phyloP scores from a whole-genome alignment of 2,329 filamentous ascomycete species.

The Trichoderma citrinoviride region DNA sequence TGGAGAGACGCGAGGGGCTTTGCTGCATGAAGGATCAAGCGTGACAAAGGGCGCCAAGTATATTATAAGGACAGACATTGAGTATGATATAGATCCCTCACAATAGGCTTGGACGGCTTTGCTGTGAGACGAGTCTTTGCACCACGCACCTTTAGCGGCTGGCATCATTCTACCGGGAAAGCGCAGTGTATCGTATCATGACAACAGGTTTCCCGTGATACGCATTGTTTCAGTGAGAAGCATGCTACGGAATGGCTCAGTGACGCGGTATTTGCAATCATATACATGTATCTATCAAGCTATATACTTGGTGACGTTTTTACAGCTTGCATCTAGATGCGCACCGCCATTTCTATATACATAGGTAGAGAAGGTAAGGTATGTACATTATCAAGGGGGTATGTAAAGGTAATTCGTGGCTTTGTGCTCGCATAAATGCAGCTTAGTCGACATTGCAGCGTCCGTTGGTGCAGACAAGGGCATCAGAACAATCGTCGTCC shows the following conservation, averaged over 20 bases:
- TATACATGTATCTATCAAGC: neutral
- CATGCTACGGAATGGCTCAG: neutral
- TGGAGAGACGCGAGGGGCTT: slow-evolving; percentile 61
- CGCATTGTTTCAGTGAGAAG: no score
- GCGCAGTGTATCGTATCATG: no score
- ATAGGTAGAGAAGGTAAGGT: neutral
- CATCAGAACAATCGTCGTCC: slow-evolving; percentile 1
- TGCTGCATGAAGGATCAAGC: slow-evolving; percentile 69
- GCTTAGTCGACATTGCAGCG: neutral
- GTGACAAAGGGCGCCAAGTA: slow-evolving; percentile 66
- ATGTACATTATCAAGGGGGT: neutral
- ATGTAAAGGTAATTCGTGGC: no score
- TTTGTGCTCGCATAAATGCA: neutral
- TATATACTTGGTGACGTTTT: neutral
- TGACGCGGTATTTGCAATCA: neutral
- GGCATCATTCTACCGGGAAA: no score
- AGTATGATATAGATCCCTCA: slow-evolving; percentile 58
- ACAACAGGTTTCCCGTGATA: no score
- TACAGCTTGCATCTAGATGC: neutral
- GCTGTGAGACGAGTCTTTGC: no score
- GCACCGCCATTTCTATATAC: neutral
- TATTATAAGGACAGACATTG: slow-evolving; percentile 68
- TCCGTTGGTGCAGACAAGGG: neutral
- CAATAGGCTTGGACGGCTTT: no score
- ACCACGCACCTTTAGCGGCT: no score